These are phyloP conservation scores for Nadsonia starkeyi-henricii DNA, from an alignment of 1,139 yeast species.

Conservation along the genomic window DNA sequence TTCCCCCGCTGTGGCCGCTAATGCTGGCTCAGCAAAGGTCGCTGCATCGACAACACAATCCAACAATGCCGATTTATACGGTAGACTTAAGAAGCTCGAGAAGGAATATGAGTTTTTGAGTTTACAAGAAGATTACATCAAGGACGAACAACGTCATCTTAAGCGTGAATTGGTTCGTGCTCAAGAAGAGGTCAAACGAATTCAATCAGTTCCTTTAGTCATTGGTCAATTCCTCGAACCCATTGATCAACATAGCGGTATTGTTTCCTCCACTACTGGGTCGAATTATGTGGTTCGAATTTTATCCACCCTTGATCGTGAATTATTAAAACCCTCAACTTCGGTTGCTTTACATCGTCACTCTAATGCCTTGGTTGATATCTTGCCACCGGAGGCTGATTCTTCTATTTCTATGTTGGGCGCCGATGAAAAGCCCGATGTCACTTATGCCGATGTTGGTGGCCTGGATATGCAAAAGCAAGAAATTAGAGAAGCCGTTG, in stretches of 20 bases:
- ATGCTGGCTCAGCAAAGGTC: not conserved
- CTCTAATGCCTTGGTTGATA: conserved; percentile 93
- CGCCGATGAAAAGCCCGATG: conserved; percentile 78
- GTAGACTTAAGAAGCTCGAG: conserved; percentile 73
- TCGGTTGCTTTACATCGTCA: conserved; percentile 97
- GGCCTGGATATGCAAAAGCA: conserved; percentile 98
- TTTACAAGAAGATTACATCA: conserved; percentile 90
- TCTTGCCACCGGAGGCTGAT: conserved; percentile 97
- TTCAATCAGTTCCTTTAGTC: conserved; percentile 93
- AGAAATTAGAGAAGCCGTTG: conserved; percentile 97
- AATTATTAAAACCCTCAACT: conserved; percentile 83
- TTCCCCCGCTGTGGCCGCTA: not conserved
- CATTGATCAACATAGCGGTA: conserved; percentile 90
- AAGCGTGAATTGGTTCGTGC: conserved; percentile 91
- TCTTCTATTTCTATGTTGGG: conserved; percentile 91
- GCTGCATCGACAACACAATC: not conserved
- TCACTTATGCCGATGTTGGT: conserved; percentile 87
- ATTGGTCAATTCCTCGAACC: conserved; percentile 98
- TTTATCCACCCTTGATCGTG: conserved; percentile 86
- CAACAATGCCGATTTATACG: conserved; percentile 44
- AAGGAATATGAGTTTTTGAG: conserved; percentile 73
- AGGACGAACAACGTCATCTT: conserved; percentile 94
- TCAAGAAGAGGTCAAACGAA: conserved; percentile 95
- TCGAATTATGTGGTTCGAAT: conserved; percentile 94
- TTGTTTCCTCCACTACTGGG: conserved; percentile 94